These are phyloP conservation scores for Leersia perrieri DNA, from an alignment of 176 grass and related monocot genomes.

Conservation along the genomic window DNA sequence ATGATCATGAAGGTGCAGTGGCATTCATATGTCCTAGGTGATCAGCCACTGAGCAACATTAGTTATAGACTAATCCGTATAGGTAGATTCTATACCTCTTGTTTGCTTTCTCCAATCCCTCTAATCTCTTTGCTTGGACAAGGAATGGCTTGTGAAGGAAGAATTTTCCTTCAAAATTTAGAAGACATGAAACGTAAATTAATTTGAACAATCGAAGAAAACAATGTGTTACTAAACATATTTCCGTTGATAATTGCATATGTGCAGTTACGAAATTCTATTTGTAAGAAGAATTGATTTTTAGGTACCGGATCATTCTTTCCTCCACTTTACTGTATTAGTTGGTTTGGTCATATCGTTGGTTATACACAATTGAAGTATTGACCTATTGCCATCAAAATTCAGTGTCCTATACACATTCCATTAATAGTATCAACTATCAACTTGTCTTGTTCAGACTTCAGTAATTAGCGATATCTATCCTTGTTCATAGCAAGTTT, in stretches of 20 bases:
- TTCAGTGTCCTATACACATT: not conserved
- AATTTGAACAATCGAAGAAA: not conserved
- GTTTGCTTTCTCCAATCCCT: constrained; percentile 44
- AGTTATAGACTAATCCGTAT: not conserved
- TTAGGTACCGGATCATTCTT: not conserved
- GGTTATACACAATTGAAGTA: not conserved
- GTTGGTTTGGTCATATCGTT: not conserved
- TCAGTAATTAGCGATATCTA: not conserved
- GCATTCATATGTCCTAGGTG: not conserved
- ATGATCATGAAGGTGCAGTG: not conserved
- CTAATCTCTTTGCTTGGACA: constrained; percentile 58
- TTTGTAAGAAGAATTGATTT: not conserved
- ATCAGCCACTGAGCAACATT: not conserved
- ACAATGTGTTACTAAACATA: not conserved
- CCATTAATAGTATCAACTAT: not conserved
- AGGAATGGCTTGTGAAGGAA: constrained; percentile 34
- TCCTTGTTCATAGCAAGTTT: not conserved
- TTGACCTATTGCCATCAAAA: too few relatives aligned
- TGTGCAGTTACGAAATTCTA: constrained; percentile 6
- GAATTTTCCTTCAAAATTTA: constrained; percentile 42
- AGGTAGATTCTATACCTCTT: constrained; percentile 39
- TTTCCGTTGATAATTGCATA: not conserved
- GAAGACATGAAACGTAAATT: constrained; percentile 2
- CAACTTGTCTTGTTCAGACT: not conserved
- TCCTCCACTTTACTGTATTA: not conserved